Conservation (phyloP, 2,329 filamentous ascomycete genomes). For the Hymenotorrendiella dingleyae region DNA sequence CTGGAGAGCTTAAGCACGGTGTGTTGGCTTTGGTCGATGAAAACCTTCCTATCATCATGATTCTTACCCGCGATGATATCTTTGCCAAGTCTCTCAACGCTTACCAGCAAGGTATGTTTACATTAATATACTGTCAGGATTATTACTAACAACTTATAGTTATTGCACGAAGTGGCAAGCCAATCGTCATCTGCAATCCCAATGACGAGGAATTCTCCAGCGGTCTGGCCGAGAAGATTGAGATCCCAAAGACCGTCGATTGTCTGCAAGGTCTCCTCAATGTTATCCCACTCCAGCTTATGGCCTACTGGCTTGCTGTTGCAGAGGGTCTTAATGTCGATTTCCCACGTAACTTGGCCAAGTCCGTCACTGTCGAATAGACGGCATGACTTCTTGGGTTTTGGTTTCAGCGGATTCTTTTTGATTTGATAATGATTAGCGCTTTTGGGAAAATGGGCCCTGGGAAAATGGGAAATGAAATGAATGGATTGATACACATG, state of each 20-base stretch:
- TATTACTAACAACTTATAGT: constrained; percentile 50
- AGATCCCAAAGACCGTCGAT: constrained; percentile 93
- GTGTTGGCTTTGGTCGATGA: constrained; percentile 96
- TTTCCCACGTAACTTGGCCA: constrained; percentile 97
- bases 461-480: background rate
- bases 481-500: too few relatives aligned
- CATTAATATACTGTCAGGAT: too few relatives aligned
- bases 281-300: constrained; percentile 94
- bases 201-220: constrained; percentile 82
- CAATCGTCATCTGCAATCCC: constrained; percentile 97
- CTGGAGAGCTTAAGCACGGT: constrained; percentile 97
- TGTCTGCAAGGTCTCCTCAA: constrained; percentile 95
- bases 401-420: background rate
- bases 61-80: constrained; percentile 89
- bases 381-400: background rate
- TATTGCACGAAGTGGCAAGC: constrained; percentile 89
- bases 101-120: constrained; percentile 79
- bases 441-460: background rate
- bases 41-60: constrained; percentile 99
- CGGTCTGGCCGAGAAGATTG: constrained; percentile 90
- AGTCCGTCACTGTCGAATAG: constrained; percentile 98
- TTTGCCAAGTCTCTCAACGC: constrained; percentile 99
- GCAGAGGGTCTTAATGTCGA: constrained; percentile 95
- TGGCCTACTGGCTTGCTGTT: constrained; percentile 98
- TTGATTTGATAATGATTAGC: constrained; percentile 7